Evolutionary conservation across 1,284 basidiomycete species (phyloP), one percentile per base, ranked within the genome.

Genomic region (Filobasidium uniguttulatum): DNA sequence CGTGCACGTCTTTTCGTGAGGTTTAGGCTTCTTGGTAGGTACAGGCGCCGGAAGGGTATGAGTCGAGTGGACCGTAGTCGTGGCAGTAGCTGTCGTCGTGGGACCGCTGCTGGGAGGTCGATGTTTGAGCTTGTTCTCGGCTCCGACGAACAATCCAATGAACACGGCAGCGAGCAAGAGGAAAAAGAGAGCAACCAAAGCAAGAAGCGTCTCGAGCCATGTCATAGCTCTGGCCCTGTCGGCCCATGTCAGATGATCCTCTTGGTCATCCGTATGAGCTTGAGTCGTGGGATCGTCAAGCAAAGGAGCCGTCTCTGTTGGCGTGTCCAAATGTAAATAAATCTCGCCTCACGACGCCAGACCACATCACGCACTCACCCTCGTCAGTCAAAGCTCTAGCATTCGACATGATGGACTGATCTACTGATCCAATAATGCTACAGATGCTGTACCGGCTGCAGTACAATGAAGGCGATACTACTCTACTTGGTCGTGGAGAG

Each of bases 91-190:
- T 1, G 67, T 66, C 44, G 59, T 60, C 15, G 71, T 72, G 12
- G 61, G 63, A n/a, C n/a, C n/a, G n/a, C n/a, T n/a, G n/a, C n/a
- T n/a, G 8, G 73, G 67, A 72, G 34, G 54, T 55, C 61, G 62
- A 37, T 48, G 45, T 35, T 78, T 78, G 51, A 89, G 75, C 56
- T 80, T 81, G 62, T 82, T 79, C 62, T 88, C 80, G 1, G 83
- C 81, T 5, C 87, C 88, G 23, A 85, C 83, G 67, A 93, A 97
- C 5, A 98, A 75, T 8, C 93, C 93, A 56, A 91, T 81, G 68
- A 94, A 93, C 20, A 88, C 77, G 19, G 85, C 83, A 55, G 80
- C 79, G 46, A 91, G 73, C 31, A 96, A 73, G 7, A 97, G 75
- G 49, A 96, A 75, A 28, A 85, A 61, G 52, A 97, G 75, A 0